phyloP scores from a whole-genome alignment of 257 asterid genomes.

The Solanum virginianum region DNA sequence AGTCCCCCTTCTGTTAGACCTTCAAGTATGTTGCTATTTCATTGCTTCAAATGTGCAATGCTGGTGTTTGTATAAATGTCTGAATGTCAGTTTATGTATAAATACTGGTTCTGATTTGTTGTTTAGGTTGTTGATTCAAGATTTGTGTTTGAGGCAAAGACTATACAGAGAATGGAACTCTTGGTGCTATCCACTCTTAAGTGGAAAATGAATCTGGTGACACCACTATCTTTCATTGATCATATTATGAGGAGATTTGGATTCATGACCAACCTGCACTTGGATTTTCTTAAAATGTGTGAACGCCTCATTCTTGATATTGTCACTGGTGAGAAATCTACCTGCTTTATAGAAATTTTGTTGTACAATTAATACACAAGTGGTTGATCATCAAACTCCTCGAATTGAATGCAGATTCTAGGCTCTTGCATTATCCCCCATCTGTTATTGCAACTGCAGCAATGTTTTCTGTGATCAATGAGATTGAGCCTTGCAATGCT shows the following conservation, averaged over 20 bases:
- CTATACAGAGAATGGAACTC: slow-evolving; percentile 86
- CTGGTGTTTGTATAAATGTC: slow-evolving; percentile 22
- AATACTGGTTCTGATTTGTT: slow-evolving; percentile 4
- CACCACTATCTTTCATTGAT: slow-evolving; percentile 76
- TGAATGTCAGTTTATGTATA: slow-evolving; percentile 5
- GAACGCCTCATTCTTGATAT: slow-evolving; percentile 45
- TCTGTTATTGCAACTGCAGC: slow-evolving; percentile 40
- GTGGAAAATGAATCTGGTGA: slow-evolving; percentile 85
- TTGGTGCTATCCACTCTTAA: slow-evolving; percentile 59
- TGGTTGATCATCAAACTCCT: background rate
- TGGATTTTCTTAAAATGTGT: slow-evolving; percentile 55
- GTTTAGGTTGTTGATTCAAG: slow-evolving; percentile 55
- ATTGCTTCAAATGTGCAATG: slow-evolving; percentile 1
- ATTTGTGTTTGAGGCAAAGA: slow-evolving; percentile 71
- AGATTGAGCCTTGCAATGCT: slow-evolving; percentile 17
- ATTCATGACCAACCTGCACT: slow-evolving; percentile 32
- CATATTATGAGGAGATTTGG: slow-evolving; percentile 71
- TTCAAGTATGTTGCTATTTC: slow-evolving; percentile 47
- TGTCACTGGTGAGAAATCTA: slow-evolving; percentile 44
- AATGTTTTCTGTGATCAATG: slow-evolving; percentile 16
- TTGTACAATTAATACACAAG: background rate
- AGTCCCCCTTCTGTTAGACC: slow-evolving; percentile 71
- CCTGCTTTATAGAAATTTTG: background rate
- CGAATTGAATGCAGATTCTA: slow-evolving; percentile 40
- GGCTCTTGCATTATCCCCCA: slow-evolving; percentile 35